A percentile compares a stretch with the other conserved stretches of the same genome.
Evolutionary conservation across 345 rosid species (phyloP).

Genomic region (Mangifera indica): DNA sequence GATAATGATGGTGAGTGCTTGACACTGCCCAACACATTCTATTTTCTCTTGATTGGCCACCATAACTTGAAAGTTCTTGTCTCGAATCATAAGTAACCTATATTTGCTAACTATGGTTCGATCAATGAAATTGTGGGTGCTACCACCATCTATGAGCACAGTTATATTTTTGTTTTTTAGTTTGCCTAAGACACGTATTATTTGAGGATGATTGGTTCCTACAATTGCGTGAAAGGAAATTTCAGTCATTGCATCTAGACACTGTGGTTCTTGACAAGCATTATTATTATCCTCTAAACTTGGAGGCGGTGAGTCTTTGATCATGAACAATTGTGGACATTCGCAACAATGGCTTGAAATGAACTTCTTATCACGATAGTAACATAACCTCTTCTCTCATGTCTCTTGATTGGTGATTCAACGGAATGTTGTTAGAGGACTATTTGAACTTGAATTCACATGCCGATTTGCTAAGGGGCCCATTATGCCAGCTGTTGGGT

Average conservation of each 20-base stretch:
- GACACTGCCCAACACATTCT: neutral
- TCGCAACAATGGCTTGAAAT: neutral
- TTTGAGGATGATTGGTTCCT: neutral
- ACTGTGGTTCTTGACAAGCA: neutral
- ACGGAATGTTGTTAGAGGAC: neutral
- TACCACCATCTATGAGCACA: too few species aligned
- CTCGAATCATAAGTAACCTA: too few species aligned
- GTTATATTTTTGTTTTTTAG: conserved; percentile 6
- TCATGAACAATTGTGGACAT: neutral
- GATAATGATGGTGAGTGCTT: neutral
- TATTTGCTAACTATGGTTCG: too few species aligned
- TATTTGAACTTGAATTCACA: too few species aligned
- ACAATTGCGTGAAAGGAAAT: neutral
- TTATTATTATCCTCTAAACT: neutral
- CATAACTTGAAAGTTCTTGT: too few species aligned
- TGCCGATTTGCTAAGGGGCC: neutral
- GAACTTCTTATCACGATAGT: neutral
- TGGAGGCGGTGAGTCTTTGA: neutral
- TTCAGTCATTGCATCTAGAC: neutral
- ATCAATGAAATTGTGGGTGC: too few species aligned
- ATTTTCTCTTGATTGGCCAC: too few species aligned
- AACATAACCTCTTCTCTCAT: neutral
- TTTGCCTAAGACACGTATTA: neutral
- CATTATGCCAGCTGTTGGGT: neutral
- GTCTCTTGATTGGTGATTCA: neutral